Percentiles rank a stretch among this genome's conserved stretches.
Conservation (phyloP, 2,329 filamentous ascomycete genomes). For the Fusarium anthophilum region DNA sequence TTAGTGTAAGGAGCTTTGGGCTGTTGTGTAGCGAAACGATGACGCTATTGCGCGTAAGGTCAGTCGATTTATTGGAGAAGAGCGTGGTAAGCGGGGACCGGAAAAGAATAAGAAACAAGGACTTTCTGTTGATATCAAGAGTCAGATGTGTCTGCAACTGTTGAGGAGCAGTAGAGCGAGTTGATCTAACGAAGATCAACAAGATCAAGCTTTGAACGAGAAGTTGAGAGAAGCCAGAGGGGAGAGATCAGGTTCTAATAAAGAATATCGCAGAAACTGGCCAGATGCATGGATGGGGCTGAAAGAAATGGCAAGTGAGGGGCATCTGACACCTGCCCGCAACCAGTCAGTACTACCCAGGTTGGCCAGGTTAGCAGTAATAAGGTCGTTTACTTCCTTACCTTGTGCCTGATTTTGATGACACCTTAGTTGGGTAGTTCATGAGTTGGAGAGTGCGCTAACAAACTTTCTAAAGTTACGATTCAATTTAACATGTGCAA, state of each 20-base stretch:
- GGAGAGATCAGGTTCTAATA: conserved; percentile 14
- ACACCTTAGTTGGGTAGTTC: neutral
- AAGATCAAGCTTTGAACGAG: neutral
- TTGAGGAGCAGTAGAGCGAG: neutral
- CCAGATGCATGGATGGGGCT: conserved; percentile 19
- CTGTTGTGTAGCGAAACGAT: conserved; percentile 35
- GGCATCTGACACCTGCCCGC: conserved; percentile 17
- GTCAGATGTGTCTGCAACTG: neutral
- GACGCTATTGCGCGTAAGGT: conserved; percentile 43
- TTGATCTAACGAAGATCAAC: neutral
- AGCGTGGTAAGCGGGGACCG: conserved; percentile 22
- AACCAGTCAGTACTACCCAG: conserved; percentile 5
- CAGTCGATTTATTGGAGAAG: conserved; percentile 42
- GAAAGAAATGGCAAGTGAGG: conserved; percentile 26
- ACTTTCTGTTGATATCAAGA: conserved; percentile 7
- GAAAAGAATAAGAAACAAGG: conserved; percentile 21
- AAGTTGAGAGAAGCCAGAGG: neutral
- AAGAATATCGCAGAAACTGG: conserved; percentile 22
- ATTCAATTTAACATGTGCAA: conserved; percentile 7
- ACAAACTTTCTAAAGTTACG: neutral
- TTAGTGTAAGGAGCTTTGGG: conserved; percentile 41
- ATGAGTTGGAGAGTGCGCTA: neutral
- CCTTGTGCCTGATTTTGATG: conserved; percentile 17
- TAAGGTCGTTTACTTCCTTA: neutral
- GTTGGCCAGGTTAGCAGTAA: neutral